These are phyloP conservation scores for Avicennia marina DNA, from an alignment of 257 asterid species.

Conservation along the genomic window DNA sequence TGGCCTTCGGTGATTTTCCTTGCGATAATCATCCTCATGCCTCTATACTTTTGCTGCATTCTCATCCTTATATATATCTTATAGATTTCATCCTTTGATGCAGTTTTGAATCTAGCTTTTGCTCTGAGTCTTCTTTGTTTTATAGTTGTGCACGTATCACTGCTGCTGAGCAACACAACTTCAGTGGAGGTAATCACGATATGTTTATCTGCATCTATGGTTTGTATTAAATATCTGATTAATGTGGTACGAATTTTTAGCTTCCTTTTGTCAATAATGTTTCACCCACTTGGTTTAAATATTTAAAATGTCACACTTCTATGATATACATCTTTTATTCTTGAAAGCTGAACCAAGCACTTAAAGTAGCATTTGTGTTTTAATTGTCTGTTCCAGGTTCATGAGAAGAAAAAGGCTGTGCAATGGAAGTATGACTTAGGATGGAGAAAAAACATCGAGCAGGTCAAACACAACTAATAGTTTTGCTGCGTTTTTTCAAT, in stretches of 20 bases:
- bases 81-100: constrained; percentile 73
- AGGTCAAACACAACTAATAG: constrained; percentile 34
- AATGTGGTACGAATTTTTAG: no score
- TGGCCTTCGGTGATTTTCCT: constrained; percentile 70
- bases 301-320: no score
- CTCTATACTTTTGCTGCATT: constrained; percentile 20
- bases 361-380: constrained; percentile 8
- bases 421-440: constrained; percentile 79
- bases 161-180: constrained; percentile 77
- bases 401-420: constrained; percentile 54
- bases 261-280: no score
- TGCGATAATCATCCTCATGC: constrained; percentile 3
- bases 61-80: constrained; percentile 56
- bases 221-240: constrained; percentile 5
- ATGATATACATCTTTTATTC: no score
- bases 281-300: no score
- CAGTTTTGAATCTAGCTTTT: constrained; percentile 89
- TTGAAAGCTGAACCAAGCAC: constrained; percentile 3
- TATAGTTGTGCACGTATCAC: constrained; percentile 61
- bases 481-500: neutral
- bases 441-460: constrained; percentile 72
- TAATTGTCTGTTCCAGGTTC: constrained; percentile 49
- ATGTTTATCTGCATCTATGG: neutral
- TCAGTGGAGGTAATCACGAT: constrained; percentile 62
- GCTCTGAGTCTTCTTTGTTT: constrained; percentile 86